Conservation (phyloP, 495 filamentous ascomycete genomes). For the Trichoderma gamsii region DNA sequence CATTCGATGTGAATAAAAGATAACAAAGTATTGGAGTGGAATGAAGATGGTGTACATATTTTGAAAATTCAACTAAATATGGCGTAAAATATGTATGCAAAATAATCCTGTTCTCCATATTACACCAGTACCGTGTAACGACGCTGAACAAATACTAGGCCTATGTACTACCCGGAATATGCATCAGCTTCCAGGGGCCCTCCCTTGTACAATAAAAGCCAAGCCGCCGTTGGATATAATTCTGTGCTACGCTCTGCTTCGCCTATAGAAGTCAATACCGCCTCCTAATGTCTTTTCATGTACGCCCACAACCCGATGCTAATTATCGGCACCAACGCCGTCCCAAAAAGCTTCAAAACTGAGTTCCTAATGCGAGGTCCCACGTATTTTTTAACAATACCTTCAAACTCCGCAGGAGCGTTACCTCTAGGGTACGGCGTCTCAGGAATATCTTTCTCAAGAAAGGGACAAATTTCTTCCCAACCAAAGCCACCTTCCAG, state of each 20-base stretch:
- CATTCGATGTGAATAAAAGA: too few species aligned
- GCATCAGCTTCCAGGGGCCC: too few species aligned
- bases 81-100: too few species aligned
- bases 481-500: constrained; percentile 27
- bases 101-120: too few species aligned
- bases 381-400: background rate
- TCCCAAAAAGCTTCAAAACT: background rate
- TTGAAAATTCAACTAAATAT: too few species aligned
- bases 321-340: background rate
- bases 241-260: background rate
- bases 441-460: constrained; percentile 25
- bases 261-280: background rate
- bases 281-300: background rate
- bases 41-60: too few species aligned
- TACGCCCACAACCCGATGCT: background rate
- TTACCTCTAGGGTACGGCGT: constrained; percentile 27
- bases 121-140: too few species aligned
- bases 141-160: too few species aligned
- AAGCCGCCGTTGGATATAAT: too few species aligned
- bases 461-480: constrained; percentile 31
- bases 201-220: background rate
- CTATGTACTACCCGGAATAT: too few species aligned
- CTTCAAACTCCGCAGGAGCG: constrained; percentile 22
- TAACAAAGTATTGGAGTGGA: too few species aligned
- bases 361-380: background rate